A percentile compares a stretch with the other conserved stretches of the same genome.
phyloP scores from a whole-genome alignment of 1,139 yeast species.

The Protomyces arabidopsidicola region DNA sequence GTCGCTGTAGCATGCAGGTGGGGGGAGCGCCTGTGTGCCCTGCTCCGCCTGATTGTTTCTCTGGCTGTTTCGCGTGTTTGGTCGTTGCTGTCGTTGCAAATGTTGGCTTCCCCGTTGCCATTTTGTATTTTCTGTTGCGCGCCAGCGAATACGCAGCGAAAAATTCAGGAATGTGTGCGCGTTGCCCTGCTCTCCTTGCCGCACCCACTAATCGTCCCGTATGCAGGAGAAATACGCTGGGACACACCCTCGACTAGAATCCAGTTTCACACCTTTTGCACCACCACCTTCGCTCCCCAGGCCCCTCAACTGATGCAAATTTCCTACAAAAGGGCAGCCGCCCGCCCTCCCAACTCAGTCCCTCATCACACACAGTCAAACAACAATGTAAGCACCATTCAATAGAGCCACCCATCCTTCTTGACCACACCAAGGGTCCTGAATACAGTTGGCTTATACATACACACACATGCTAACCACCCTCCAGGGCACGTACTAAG shows the following conservation, averaged over 20 bases:
- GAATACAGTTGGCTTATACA: neutral
- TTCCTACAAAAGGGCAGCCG: neutral
- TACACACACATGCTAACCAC: neutral
- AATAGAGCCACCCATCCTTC: neutral
- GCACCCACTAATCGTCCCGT: no score
- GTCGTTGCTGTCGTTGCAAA: no score
- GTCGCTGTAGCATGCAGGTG: no score
- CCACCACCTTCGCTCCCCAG: no score
- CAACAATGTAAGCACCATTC: neutral
- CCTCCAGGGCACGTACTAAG: constrained; percentile 83
- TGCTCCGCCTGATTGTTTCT: no score
- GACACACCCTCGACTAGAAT: neutral
- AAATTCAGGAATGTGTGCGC: no score
- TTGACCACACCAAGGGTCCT: neutral
- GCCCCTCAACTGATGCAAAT: neutral
- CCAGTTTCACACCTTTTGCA: neutral
- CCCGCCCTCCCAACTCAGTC: neutral
- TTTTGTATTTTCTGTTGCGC: no score
- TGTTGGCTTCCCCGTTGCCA: no score
- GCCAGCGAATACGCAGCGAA: no score
- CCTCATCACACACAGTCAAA: neutral
- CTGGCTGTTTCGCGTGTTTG: no score
- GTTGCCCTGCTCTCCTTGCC: no score
- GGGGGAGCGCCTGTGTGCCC: no score
- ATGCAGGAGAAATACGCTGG: neutral